Percentiles rank a stretch among this genome's conserved stretches.
Conservation (phyloP, 2,329 filamentous ascomycete species). For the Colletotrichum cuscutae region DNA sequence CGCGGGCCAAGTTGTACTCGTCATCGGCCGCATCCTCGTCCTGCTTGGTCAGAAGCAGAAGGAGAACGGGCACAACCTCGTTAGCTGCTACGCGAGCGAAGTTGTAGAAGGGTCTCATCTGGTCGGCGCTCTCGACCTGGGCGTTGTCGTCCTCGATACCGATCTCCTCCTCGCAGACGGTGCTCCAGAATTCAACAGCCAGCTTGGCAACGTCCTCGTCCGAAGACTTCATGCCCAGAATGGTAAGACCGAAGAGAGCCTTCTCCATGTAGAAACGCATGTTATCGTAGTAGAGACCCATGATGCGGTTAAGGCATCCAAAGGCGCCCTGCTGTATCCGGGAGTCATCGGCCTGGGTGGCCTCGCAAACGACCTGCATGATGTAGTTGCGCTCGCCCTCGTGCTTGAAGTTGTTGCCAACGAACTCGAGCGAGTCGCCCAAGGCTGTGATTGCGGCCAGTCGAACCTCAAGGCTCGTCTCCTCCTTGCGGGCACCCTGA, state of each 20-base stretch:
- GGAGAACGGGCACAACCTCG: conserved; percentile 92
- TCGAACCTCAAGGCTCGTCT: conserved; percentile 90
- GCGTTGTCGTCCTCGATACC: conserved; percentile 97
- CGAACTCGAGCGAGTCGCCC: conserved; percentile 96
- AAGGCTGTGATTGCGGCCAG: conserved; percentile 93
- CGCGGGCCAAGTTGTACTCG: conserved; percentile 96
- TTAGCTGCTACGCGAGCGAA: conserved; percentile 92
- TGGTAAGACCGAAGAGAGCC: conserved; percentile 95
- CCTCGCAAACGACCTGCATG: conserved; percentile 99
- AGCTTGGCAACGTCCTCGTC: conserved; percentile 99
- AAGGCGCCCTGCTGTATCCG: conserved; percentile 96
- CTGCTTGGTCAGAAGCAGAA: conserved; percentile 92
- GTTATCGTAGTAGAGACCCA: conserved; percentile 98
- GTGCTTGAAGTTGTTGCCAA: conserved; percentile 98
- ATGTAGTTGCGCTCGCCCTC: conserved; percentile 99
- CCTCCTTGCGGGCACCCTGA: conserved; percentile 96
- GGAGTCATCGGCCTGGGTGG: conserved; percentile 90
- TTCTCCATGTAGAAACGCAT: conserved; percentile 99
- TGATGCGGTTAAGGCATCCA: conserved; percentile 97
- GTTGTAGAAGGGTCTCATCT: conserved; percentile 93
- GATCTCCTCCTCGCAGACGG: conserved; percentile 99
- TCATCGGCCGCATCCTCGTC: conserved; percentile 97
- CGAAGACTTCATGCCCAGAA: conserved; percentile 97
- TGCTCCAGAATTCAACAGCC: conserved; percentile 99
- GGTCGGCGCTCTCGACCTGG: conserved; percentile 80